Percentiles rank a stretch among this genome's conserved stretches.
Evolutionary conservation across 371 early-diverging fungal species (phyloP).

Genomic region (Actinomortierella wolfii): DNA sequence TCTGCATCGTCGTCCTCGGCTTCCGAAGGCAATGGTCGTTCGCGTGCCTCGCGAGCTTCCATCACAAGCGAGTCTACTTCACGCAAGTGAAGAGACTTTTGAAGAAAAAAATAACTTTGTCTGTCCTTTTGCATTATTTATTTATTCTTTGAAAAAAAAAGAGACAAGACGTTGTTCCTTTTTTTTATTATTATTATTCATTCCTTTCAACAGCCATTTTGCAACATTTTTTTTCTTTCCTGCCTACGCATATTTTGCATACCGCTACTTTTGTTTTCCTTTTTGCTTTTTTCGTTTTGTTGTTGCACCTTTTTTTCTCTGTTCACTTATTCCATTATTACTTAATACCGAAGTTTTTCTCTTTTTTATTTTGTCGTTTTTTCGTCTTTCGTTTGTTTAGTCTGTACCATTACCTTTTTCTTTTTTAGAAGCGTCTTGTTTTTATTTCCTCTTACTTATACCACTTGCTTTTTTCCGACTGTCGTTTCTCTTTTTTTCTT

Average conservation of each 20-base stretch:
- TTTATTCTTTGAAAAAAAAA: conserved; percentile 3
- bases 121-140: background rate
- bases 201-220: no score
- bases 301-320: background rate
- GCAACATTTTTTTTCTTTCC: background rate
- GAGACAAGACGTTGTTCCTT: background rate
- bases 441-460: conserved; percentile 5
- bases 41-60: conserved; percentile 31
- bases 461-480: conserved; percentile 9
- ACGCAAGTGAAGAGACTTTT: conserved; percentile 19
- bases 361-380: conserved; percentile 4
- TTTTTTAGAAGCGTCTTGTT: conserved; percentile 5
- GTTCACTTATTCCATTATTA: conserved; percentile 7
- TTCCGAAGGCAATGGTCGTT: conserved; percentile 5
- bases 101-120: background rate
- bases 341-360: conserved; percentile 31
- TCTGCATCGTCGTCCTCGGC: conserved; percentile 20
- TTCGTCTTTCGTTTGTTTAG: conserved; percentile 7
- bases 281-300: conserved; percentile 1
- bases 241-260: background rate
- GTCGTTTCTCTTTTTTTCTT: background rate
- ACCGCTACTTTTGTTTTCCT: conserved; percentile 1
- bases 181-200: background rate
- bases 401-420: background rate
- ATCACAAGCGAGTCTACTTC: conserved; percentile 24